Evolutionary conservation across 805 yeast genomes (phyloP).

Genomic region (Metschnikowia shivogae): DNA sequence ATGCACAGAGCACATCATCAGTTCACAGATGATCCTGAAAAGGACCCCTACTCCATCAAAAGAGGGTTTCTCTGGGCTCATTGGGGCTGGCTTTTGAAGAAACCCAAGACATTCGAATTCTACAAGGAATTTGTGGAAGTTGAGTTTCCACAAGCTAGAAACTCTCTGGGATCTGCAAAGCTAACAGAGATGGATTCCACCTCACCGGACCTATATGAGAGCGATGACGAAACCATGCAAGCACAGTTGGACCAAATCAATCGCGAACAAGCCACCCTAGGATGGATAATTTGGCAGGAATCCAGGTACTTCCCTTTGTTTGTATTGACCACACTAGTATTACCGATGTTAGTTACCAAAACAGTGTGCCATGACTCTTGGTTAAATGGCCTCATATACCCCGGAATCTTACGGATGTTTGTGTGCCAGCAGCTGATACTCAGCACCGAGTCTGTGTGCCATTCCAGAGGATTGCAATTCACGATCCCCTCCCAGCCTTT

Average conservation of each 20-base stretch:
- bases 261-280: constrained; percentile 15
- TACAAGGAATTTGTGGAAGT: constrained; percentile 33
- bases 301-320: constrained; percentile 25
- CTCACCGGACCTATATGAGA: constrained; percentile 11
- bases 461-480: constrained; percentile 54
- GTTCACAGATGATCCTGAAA: constrained; percentile 75
- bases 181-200: neutral
- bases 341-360: constrained; percentile 29
- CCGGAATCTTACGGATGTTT: constrained; percentile 69
- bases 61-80: constrained; percentile 80
- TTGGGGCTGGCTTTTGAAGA: constrained; percentile 80
- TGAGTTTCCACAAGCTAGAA: constrained; percentile 25
- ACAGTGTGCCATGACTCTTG: constrained; percentile 27
- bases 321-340: constrained; percentile 24
- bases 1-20: constrained; percentile 90
- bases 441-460: constrained; percentile 80
- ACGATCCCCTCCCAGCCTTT: constrained; percentile 56
- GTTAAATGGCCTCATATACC: constrained; percentile 50
- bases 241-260: constrained; percentile 5
- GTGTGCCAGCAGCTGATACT: constrained; percentile 77
- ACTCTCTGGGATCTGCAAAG: neutral
- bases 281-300: constrained; percentile 36
- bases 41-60: constrained; percentile 82
- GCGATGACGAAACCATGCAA: constrained; percentile 5
- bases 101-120: constrained; percentile 42